Evolutionary conservation across 257 asterid species (phyloP).

Genomic region (Echium plantagineum): DNA sequence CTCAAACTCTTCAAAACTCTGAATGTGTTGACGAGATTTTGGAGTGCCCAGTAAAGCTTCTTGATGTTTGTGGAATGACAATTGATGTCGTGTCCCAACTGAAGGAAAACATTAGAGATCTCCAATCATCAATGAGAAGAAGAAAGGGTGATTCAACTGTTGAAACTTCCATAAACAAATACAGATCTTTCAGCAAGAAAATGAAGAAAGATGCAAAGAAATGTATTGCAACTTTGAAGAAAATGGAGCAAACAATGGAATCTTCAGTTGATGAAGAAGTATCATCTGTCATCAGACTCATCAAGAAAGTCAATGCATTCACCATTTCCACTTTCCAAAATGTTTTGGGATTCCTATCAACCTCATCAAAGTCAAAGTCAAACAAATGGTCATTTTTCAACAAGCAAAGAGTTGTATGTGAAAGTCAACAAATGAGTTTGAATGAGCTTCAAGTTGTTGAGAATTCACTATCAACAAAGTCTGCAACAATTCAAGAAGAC

Average conservation of each 20-base stretch:
- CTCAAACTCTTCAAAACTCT: constrained; percentile 7
- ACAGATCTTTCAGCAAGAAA: constrained; percentile 13
- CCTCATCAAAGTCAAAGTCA: constrained; percentile 12
- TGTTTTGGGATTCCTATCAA: constrained; percentile 14
- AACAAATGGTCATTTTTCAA: constrained; percentile 27
- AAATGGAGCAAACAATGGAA: constrained; percentile 10
- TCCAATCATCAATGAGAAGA: constrained; percentile 5
- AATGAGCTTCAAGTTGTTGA: constrained; percentile 18
- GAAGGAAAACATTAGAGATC: constrained; percentile 8
- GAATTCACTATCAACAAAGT: constrained; percentile 6
- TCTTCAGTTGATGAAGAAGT: constrained; percentile 8
- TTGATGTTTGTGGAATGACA: constrained; percentile 9
- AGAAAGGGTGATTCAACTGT: constrained; percentile 9
- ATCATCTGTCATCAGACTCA: constrained; percentile 8
- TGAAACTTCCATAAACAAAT: constrained; percentile 8
- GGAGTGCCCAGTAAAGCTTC: constrained; percentile 7
- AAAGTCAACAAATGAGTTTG: constrained; percentile 9
- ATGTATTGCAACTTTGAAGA: constrained; percentile 13
- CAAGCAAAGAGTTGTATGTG: constrained; percentile 14
- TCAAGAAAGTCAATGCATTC: constrained; percentile 12
- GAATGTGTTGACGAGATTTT: constrained; percentile 7
- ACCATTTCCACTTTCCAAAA: constrained; percentile 11
- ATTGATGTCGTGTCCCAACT: constrained; percentile 2
- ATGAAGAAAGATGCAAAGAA: constrained; percentile 18
- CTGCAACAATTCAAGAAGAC: constrained; percentile 12